These are phyloP conservation scores for Penicillium sp. DNA, from an alignment of 2,329 filamentous ascomycete genomes.

Conservation along the genomic window DNA sequence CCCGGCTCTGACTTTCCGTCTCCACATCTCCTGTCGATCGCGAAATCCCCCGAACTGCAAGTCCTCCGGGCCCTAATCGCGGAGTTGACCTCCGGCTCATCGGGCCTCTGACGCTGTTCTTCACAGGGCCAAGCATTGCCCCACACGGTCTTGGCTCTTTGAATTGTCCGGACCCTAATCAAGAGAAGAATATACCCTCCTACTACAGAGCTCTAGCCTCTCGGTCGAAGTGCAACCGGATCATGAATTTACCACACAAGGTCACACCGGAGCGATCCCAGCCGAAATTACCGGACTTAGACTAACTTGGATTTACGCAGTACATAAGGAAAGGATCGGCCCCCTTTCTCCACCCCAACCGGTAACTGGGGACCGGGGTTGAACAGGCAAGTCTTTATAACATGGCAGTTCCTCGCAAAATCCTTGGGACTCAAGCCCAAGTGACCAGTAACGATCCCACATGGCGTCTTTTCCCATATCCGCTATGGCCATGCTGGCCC, in stretches of 20 bases:
- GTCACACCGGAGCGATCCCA: neutral
- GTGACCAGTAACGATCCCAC: neutral
- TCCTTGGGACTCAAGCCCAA: neutral
- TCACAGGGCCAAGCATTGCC: neutral
- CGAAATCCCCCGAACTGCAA: neutral
- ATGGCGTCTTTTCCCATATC: constrained; percentile 4
- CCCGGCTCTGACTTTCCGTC: too few species aligned
- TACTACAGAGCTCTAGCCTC: too few species aligned
- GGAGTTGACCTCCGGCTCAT: neutral
- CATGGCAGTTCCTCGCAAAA: too few species aligned
- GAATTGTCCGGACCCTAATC: neutral
- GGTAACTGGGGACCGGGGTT: too few species aligned
- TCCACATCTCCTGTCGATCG: neutral
- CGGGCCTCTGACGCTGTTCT: neutral
- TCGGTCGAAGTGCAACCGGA: too few species aligned
- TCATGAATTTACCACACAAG: neutral
- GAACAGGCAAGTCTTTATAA: too few species aligned
- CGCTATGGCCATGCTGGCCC: constrained; percentile 6
- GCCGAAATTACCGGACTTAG: neutral
- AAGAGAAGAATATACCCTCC: neutral
- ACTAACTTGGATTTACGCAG: too few species aligned
- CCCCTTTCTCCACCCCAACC: neutral
- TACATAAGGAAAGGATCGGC: constrained; percentile 3
- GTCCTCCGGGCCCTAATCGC: neutral
- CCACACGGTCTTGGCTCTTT: neutral